Conservation (phyloP, 2,329 filamentous ascomycete species). For the Diaporthe vexans region DNA sequence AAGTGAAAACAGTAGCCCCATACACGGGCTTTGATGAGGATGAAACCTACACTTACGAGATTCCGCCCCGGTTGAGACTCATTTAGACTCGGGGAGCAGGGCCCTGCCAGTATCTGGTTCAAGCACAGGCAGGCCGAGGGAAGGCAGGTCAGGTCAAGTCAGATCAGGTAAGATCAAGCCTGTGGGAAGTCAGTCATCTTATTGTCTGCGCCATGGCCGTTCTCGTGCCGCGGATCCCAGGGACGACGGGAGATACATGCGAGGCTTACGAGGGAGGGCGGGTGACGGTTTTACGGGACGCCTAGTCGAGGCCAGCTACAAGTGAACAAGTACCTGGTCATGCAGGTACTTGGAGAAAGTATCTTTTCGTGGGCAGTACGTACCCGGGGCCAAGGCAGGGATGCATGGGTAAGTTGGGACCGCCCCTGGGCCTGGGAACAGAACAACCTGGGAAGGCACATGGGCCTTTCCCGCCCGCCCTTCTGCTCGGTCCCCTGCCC, state of each 20-base stretch:
- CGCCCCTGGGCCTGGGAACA: conserved; percentile 22
- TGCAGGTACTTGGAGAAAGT: conserved; percentile 22
- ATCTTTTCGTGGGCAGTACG: background rate
- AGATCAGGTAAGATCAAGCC: background rate
- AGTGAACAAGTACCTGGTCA: background rate
- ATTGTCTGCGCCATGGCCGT: conserved; percentile 16
- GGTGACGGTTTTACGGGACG: conserved; percentile 9
- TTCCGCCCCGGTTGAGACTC: conserved; percentile 21
- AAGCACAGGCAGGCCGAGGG: background rate
- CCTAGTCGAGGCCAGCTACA: background rate
- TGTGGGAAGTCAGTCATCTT: conserved; percentile 16
- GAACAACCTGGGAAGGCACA: conserved; percentile 33
- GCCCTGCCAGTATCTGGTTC: background rate
- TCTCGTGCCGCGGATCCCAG: conserved; percentile 22
- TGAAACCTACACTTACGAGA: conserved; percentile 5
- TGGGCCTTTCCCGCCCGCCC: conserved; percentile 26
- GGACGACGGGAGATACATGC: conserved; percentile 23
- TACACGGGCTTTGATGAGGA: background rate
- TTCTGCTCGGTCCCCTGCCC: conserved; percentile 27
- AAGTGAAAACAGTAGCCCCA: background rate
- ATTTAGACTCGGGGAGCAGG: background rate
- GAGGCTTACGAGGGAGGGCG: conserved; percentile 27
- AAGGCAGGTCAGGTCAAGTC: background rate
- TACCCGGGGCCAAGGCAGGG: conserved; percentile 17
- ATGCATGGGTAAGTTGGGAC: conserved; percentile 7